phyloP scores from a whole-genome alignment of 2,329 filamentous ascomycete species.

The Colletotrichum sp. region DNA sequence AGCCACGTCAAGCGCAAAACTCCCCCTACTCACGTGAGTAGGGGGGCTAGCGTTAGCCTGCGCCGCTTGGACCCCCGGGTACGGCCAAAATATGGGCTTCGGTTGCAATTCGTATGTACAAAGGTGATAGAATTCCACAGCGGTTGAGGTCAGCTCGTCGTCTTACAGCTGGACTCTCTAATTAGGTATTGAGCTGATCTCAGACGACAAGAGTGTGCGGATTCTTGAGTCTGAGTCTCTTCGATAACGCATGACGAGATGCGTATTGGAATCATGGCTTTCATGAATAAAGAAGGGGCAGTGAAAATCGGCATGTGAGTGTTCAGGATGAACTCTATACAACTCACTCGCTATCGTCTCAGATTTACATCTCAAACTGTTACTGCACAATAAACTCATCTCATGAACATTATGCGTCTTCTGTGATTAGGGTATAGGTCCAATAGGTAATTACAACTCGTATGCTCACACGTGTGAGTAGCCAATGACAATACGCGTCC shows the following conservation, averaged over 20 bases:
- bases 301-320: background rate
- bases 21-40: too few species aligned
- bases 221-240: background rate
- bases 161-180: background rate
- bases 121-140: rapidly evolving
- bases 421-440: conserved; percentile 4
- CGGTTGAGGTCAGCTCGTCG: background rate
- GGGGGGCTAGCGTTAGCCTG: too few species aligned
- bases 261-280: background rate
- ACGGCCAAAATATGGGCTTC: background rate
- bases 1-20: too few species aligned
- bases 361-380: background rate
- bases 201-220: rapidly evolving
- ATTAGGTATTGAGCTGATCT: background rate
- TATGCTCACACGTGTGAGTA: background rate
- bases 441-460: conserved; percentile 2
- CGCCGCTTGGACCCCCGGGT: too few species aligned
- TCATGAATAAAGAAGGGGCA: background rate
- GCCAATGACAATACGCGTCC: background rate
- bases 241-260: background rate
- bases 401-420: background rate
- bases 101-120: too few species aligned
- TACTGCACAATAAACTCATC: background rate
- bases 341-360: too few species aligned
- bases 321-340: background rate